phyloP scores from a whole-genome alignment of 2,329 filamentous ascomycete species.

The Lasiodiplodia sp. region DNA sequence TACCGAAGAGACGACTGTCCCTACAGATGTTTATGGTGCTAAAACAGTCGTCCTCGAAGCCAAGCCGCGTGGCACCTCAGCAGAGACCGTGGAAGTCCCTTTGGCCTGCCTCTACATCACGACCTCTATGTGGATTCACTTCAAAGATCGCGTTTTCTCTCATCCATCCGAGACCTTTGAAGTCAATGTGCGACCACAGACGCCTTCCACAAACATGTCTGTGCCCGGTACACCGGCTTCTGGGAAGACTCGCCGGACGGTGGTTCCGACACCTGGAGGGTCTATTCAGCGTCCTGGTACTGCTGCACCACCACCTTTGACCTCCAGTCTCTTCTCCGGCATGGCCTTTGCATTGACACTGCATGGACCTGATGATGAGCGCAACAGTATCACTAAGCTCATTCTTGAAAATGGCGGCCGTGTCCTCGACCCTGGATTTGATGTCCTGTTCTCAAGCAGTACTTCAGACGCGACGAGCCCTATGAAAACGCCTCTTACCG shows the following conservation, averaged over 20 bases:
- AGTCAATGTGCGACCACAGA: constrained; percentile 20
- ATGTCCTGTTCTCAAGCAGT: constrained; percentile 73
- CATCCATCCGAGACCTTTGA: constrained; percentile 31
- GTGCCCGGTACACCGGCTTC: constrained; percentile 51
- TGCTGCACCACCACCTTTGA: constrained; percentile 39
- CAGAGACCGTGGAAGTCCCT: constrained; percentile 46
- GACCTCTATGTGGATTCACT: constrained; percentile 50
- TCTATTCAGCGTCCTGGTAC: constrained; percentile 39
- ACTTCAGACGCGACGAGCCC: constrained; percentile 34
- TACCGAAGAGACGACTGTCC: constrained; percentile 41
- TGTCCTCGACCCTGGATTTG: constrained; percentile 77
- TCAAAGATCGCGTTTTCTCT: constrained; percentile 48
- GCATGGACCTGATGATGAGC: constrained; percentile 59
- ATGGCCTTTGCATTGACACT: constrained; percentile 92
- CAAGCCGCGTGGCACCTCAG: constrained; percentile 42
- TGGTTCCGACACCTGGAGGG: constrained; percentile 25
- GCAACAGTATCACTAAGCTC: constrained; percentile 64
- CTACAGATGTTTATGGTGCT: constrained; percentile 53
- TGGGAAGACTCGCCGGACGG: constrained; percentile 54
- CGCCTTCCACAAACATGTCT: constrained; percentile 25
- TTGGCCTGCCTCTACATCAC: constrained; percentile 54
- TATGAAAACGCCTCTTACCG: constrained; percentile 19
- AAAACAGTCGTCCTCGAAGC: constrained; percentile 49
- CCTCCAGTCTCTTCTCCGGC: constrained; percentile 68
- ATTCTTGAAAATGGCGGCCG: constrained; percentile 76